Conservation (phyloP, 2,329 filamentous ascomycete genomes). For the Colletotrichum sp. region DNA sequence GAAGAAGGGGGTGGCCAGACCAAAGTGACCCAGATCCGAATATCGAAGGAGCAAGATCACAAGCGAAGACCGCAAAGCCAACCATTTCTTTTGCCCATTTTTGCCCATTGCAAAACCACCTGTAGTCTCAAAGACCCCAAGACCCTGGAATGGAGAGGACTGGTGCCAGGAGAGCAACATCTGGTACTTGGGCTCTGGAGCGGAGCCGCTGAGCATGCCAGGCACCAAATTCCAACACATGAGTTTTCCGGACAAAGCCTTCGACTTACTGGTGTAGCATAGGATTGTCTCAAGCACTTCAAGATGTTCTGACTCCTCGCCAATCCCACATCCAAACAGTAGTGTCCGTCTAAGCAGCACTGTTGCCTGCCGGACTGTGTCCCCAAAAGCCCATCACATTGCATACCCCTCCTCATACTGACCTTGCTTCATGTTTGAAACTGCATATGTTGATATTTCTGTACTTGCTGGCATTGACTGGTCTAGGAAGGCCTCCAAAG, state of each 20-base stretch:
- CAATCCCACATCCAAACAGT: neutral
- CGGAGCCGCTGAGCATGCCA: neutral
- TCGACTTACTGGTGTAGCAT: fast-evolving
- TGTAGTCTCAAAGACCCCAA: neutral
- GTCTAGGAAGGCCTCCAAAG: neutral
- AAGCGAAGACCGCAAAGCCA: neutral
- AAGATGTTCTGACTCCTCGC: neutral
- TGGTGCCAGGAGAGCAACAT: neutral
- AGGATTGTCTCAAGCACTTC: fast-evolving
- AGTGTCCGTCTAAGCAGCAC: fast-evolving
- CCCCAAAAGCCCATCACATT: neutral
- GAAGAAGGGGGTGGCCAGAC: neutral
- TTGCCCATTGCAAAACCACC: neutral
- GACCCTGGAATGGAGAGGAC: neutral
- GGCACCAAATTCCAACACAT: neutral
- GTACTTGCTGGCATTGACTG: neutral
- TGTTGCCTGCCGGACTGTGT: neutral
- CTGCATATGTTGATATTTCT: neutral
- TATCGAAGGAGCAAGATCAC: neutral
- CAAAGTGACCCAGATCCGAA: neutral
- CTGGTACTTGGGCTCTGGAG: neutral
- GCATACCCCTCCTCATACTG: too few species aligned
- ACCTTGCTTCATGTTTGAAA: too few species aligned
- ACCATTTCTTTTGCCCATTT: neutral
- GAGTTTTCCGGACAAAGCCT: fast-evolving